These are phyloP conservation scores for Eutrema yunnanense DNA, from an alignment of 345 rosid genomes.

Conservation along the genomic window DNA sequence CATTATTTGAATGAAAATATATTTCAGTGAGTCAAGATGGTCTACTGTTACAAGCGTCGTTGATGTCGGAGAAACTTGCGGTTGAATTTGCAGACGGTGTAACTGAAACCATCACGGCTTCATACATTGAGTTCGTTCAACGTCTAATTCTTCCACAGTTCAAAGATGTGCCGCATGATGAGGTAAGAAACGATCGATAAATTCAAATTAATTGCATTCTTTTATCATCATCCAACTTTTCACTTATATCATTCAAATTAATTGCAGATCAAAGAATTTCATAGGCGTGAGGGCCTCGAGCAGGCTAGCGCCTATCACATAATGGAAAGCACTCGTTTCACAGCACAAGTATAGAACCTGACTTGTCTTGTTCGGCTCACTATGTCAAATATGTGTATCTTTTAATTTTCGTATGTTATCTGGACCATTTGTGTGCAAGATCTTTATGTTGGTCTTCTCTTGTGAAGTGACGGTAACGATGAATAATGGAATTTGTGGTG, in stretches of 20 bases:
- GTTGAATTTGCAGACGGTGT: conserved; percentile 63
- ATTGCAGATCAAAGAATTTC: conserved; percentile 57
- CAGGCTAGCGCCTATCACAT: conserved; percentile 80
- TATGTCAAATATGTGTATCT: neutral
- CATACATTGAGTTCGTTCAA: conserved; percentile 85
- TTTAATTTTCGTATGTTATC: neutral
- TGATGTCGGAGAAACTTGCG: conserved; percentile 56
- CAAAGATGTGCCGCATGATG: conserved; percentile 39
- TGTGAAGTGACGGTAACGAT: neutral
- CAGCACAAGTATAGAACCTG: neutral
- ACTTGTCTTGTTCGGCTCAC: neutral
- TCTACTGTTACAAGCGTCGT: conserved; percentile 74
- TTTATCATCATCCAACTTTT: too few relatives aligned
- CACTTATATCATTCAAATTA: too few relatives aligned
- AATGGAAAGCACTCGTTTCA: conserved; percentile 71
- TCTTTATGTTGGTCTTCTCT: too few relatives aligned
- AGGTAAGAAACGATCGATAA: conserved; percentile 36
- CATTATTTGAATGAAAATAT: neutral
- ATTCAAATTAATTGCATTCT: too few relatives aligned
- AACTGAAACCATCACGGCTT: conserved; percentile 55
- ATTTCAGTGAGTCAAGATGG: conserved; percentile 75
- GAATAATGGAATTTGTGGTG: neutral
- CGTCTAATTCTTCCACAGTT: conserved; percentile 70
- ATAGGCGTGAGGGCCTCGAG: conserved; percentile 83
- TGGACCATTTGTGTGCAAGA: too few relatives aligned